Evolutionary conservation across 306 rosid species (phyloP), one percentile per base, ranked within the genome.

Genomic region (Casuarina glauca): DNA sequence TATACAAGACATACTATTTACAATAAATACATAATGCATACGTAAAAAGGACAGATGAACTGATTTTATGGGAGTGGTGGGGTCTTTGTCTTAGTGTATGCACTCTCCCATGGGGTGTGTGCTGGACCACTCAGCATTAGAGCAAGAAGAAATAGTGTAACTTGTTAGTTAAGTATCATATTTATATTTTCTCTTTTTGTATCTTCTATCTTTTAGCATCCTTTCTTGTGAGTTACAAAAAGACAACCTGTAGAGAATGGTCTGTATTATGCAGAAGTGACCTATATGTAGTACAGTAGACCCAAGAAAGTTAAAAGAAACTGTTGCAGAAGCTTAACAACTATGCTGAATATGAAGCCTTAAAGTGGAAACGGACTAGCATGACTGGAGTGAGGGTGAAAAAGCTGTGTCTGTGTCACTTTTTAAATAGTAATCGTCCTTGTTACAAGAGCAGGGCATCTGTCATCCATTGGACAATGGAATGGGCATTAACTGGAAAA

Each of bases 1-100:
- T 81, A 92, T 89, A 92, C 16, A 8, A 66, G 64, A 6, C 91
- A 90, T 90, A 90, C 96, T 89, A 88, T 96, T 94, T 89, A 94
- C 96, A 88, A 87, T 83, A 84, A 85, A 87, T 88, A 94, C 90
- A 87, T 87, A 84, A 83, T 86, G 80, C 89, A 89, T 89, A 90
- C 90, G 60, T 83, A 61, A 70, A 32, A 58, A 66, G 90, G 89
- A 88, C 87, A 88, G 87, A 80, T 81, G 85, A 86, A 74, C 78
- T 78, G 87, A 84, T 79, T 26, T 82, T 80, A 82, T 81, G 78
- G 85, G 74, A 85, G 85, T 83, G 85, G 85, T 83, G 84, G 88
- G 75, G 78, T 79, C 64, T 83, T 76, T 75, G 82, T 39, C 70
- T 83, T 35, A 80, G 80, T 64, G 71, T 88, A 72, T 55, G 53